These are phyloP conservation scores for Colletotrichum musae DNA, from an alignment of 2,329 filamentous ascomycete genomes.

Conservation along the genomic window DNA sequence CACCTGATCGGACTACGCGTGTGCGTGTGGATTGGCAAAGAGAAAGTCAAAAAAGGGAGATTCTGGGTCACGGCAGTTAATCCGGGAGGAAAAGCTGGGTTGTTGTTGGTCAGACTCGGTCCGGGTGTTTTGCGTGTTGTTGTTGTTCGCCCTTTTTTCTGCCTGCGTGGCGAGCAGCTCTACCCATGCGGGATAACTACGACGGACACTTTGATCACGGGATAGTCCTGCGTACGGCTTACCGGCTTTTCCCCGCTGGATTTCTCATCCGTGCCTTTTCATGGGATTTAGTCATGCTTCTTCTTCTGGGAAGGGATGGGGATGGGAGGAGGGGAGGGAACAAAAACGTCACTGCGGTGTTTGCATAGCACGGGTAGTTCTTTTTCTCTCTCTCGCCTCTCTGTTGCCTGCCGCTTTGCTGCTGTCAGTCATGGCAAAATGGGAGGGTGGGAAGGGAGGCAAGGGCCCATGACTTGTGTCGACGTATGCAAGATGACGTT, in stretches of 20 bases:
- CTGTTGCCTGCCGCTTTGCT: background rate
- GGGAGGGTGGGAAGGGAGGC: no score
- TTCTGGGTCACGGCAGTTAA: no score
- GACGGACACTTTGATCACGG: background rate
- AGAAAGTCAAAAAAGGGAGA: no score
- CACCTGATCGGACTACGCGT: background rate
- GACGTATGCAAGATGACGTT: constrained; percentile 5
- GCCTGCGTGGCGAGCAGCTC: no score
- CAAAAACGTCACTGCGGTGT: background rate
- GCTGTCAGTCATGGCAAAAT: no score
- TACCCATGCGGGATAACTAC: no score
- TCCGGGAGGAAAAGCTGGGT: background rate
- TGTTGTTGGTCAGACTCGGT: no score
- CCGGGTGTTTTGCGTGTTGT: no score
- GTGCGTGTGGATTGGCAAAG: no score
- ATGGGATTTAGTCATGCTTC: background rate
- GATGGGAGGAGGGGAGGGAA: no score
- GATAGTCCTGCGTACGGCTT: background rate
- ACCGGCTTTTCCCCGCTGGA: background rate
- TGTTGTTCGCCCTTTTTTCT: no score
- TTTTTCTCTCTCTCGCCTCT: background rate
- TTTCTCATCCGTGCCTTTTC: background rate
- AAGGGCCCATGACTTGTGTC: background rate
- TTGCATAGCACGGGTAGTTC: constrained; percentile 18
- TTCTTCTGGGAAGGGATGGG: background rate